phyloP scores from a whole-genome alignment of 2,329 filamentous ascomycete species.

The Spiromastix sp. region DNA sequence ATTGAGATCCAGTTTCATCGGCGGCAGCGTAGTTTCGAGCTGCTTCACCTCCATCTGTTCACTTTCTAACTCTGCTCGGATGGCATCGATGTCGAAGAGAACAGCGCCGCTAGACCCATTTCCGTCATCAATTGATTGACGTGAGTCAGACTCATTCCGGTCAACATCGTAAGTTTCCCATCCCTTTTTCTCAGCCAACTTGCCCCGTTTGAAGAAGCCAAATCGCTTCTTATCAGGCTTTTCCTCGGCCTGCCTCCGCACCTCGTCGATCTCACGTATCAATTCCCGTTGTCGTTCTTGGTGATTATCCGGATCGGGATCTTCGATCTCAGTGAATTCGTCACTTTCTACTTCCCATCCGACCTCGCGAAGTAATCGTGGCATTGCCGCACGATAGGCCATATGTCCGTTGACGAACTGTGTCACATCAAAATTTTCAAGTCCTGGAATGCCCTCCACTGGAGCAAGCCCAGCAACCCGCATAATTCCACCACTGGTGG shows the following conservation, averaged over 20 bases:
- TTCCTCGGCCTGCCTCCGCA: slow-evolving; percentile 72
- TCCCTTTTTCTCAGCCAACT: slow-evolving; percentile 61
- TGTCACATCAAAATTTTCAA: slow-evolving; percentile 87
- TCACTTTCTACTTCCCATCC: slow-evolving; percentile 88
- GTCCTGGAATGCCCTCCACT: slow-evolving; percentile 62
- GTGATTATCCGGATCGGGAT: slow-evolving; percentile 92
- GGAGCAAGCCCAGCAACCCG: slow-evolving; percentile 73
- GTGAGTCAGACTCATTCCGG: slow-evolving; percentile 20
- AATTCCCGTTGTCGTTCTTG: slow-evolving; percentile 77
- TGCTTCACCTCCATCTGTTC: slow-evolving; percentile 65
- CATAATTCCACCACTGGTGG: slow-evolving; percentile 86
- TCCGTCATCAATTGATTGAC: slow-evolving; percentile 18
- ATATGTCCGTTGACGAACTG: slow-evolving; percentile 83
- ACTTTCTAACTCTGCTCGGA: slow-evolving; percentile 70
- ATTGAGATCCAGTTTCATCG: slow-evolving; percentile 66
- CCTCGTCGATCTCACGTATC: slow-evolving; percentile 94
- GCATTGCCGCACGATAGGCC: slow-evolving; percentile 92
- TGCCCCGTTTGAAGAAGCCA: slow-evolving; percentile 73
- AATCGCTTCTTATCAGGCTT: slow-evolving; percentile 64
- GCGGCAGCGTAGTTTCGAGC: slow-evolving; percentile 76
- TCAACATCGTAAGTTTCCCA: slow-evolving; percentile 89
- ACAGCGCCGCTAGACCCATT: slow-evolving; percentile 41
- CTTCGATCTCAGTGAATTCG: slow-evolving; percentile 93
- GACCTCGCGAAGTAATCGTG: slow-evolving; percentile 70
- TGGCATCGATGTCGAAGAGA: slow-evolving; percentile 92